A percentile compares a stretch with the other conserved stretches of the same genome.
These are phyloP conservation scores for Tuber borchii DNA, from an alignment of 495 filamentous ascomycete species.

Conservation along the genomic window DNA sequence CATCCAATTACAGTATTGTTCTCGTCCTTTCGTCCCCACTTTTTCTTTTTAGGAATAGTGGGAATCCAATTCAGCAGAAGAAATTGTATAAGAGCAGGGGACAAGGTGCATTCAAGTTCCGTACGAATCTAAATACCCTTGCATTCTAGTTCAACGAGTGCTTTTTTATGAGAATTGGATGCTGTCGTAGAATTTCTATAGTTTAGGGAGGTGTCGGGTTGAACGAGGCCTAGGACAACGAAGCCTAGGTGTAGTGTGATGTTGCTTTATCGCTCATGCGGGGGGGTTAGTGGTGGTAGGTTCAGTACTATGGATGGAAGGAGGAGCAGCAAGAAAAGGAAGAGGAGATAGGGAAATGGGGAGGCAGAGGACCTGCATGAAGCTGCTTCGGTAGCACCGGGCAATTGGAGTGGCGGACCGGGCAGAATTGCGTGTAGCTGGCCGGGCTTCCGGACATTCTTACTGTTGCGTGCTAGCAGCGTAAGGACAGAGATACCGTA, in stretches of 20 bases:
- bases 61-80: not conserved
- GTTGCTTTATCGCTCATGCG: not conserved
- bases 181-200: not conserved
- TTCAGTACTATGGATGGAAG: not conserved
- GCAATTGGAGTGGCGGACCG: not conserved
- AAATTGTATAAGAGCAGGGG: not conserved
- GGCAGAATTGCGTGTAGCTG: not conserved
- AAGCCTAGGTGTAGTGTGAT: not conserved
- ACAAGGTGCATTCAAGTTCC: not conserved
- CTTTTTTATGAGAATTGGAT: not conserved
- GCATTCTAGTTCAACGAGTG: not conserved
- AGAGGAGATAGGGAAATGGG: not conserved
- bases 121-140: not conserved
- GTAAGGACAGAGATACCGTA: slow-evolving; percentile 19
- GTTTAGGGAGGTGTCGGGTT: not conserved
- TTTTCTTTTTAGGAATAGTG: not conserved
- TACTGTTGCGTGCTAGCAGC: slow-evolving; percentile 9
- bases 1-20: not conserved
- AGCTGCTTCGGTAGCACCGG: not conserved
- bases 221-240: not conserved
- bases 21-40: not conserved
- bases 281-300: not conserved
- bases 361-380: slow-evolving; percentile 6
- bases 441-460: not conserved
- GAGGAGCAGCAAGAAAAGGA: not conserved